phyloP scores from a whole-genome alignment of 768 basidiomycete genomes.

The Panus rudis region DNA sequence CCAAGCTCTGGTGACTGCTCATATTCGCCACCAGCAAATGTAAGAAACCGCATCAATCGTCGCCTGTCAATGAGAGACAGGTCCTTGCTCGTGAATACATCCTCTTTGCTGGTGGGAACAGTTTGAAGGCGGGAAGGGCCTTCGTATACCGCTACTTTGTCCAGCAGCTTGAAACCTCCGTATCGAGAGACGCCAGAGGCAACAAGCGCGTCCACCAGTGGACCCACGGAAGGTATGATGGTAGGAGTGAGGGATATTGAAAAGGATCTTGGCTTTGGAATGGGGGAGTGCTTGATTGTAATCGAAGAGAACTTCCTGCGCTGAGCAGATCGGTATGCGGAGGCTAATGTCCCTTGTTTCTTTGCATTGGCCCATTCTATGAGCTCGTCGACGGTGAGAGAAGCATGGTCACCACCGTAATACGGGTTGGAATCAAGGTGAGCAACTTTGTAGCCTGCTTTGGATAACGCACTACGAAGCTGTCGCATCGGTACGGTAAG shows the following conservation, averaged over 20 bases:
- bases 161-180: conserved; percentile 83
- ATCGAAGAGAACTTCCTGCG: conserved; percentile 32
- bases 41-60: conserved; percentile 85
- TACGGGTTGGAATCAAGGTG: conserved; percentile 82
- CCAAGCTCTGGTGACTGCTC: conserved; percentile 54
- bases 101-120: conserved; percentile 89
- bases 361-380: conserved; percentile 53
- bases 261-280: conserved; percentile 62
- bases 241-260: conserved; percentile 81
- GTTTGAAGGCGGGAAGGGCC: conserved; percentile 35
- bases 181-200: conserved; percentile 84
- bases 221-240: conserved; percentile 72
- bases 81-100: conserved; percentile 80
- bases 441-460: conserved; percentile 80
- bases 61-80: conserved; percentile 81
- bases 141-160: conserved; percentile 56
- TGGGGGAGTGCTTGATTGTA: conserved; percentile 21
- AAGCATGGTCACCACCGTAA: conserved; percentile 82
- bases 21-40: conserved; percentile 73
- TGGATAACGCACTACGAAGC: conserved; percentile 68
- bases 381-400: conserved; percentile 76
- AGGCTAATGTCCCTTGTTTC: conserved; percentile 8
- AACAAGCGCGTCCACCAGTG: conserved; percentile 72
- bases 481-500: too few species aligned
- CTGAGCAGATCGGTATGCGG: conserved; percentile 21